Evolutionary conservation across 2,329 filamentous ascomycete genomes (phyloP), one percentile per base, ranked within the genome.

Genomic region (Seiridium cupressi): DNA sequence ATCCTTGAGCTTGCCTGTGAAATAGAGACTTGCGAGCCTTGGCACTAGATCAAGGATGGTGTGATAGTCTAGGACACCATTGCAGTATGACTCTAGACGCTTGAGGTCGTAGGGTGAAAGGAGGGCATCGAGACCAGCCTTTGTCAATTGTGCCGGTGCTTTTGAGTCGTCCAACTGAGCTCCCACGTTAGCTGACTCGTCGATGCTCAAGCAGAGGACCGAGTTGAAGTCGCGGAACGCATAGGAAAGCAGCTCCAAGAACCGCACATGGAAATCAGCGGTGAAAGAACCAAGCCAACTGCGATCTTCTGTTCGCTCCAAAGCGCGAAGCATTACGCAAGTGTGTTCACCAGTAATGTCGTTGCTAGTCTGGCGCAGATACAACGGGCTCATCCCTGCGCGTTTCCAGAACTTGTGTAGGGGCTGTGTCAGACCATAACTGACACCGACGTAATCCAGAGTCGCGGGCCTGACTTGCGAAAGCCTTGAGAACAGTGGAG

Each of bases 341-440:
- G 95, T 97, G 73, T 99, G 95, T 76, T 99, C 95, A 59, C 95
- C 95, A 0, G 96, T 99, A 51, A 99, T 82, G 60, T 98, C 95
- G 72, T 98, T 99, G 56, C 95, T 84, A 2, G 96, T 99, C 78
- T 99, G 95, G 40, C 95, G 86, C 11, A 99, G 84, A 70, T 99
- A 99, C 0, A 99, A 92, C 0, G 95, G 95, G 2, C 88, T 86
- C 73, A 97, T 99, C 1, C 82, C 82, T 13, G 90, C 86, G 42
- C 91, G 89, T 77, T 97, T 97, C 95, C 95, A 99, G 81, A 99
- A 99, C 71, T 92, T 96, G 79, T 97, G 95, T 11, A 99, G 86
- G 11, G 86, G 83, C 44, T 88, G 83, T 0, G 95, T 99, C 60
- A 99, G 81, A 57, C 95, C 96, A 73, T 96, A 99, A 70, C 92